Conservation (phyloP, 2,329 filamentous ascomycete species). For the Botrytis deweyae region DNA sequence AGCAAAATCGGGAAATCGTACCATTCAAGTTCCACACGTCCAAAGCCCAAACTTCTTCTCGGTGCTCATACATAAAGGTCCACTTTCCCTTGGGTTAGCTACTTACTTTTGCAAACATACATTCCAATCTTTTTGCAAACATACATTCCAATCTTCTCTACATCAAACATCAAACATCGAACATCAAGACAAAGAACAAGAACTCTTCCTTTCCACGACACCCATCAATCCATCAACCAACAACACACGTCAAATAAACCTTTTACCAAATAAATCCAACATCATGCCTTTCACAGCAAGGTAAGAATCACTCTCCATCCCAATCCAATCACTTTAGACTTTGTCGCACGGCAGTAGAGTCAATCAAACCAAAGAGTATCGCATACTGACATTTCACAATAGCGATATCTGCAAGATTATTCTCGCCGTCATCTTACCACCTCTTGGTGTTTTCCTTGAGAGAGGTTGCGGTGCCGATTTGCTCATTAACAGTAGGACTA, state of each 20-base stretch:
- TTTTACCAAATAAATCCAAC: conserved; percentile 22
- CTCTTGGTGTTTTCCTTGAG: conserved; percentile 89
- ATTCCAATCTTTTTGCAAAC: conserved; percentile 12
- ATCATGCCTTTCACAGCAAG: conserved; percentile 58
- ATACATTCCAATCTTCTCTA: conserved; percentile 12
- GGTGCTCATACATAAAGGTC: conserved; percentile 16
- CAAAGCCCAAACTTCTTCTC: not conserved
- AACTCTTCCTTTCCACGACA: not conserved
- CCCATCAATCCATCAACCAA: not conserved
- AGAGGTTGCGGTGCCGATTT: conserved; percentile 82
- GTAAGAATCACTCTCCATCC: conserved; percentile 41
- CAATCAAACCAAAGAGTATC: not conserved
- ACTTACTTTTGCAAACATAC: not conserved
- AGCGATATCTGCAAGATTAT: conserved; percentile 81
- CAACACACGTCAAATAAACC: not conserved
- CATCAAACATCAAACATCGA: not conserved
- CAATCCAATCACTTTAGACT: not conserved
- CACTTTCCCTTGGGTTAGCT: not conserved
- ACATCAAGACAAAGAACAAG: conserved; percentile 18
- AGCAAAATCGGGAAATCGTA: conserved; percentile 6
- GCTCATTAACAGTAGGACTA: conserved; percentile 75
- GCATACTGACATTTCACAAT: conserved; percentile 27
- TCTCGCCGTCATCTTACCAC: conserved; percentile 85
- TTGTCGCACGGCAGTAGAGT: not conserved
- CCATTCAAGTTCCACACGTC: not conserved